These are phyloP conservation scores for Cordyceps tenuipes DNA, from an alignment of 2,329 filamentous ascomycete genomes.

Conservation along the genomic window DNA sequence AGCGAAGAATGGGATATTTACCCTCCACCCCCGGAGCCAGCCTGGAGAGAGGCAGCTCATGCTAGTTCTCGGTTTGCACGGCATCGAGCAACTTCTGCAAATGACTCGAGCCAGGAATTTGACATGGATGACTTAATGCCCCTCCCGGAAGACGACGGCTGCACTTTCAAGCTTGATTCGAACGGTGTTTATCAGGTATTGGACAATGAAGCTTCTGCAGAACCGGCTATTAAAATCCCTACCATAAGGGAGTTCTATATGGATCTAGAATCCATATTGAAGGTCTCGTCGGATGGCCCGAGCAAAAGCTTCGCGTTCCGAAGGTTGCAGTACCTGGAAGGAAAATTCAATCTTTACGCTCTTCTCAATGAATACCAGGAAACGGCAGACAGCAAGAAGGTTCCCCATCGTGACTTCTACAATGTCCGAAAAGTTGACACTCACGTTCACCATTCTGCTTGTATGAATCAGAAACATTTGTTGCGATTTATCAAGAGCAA, in stretches of 20 bases:
- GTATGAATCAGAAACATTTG: constrained; percentile 99
- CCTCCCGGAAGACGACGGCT: constrained; percentile 59
- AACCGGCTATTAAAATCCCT: constrained; percentile 74
- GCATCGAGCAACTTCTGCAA: constrained; percentile 72
- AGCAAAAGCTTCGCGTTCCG: constrained; percentile 97
- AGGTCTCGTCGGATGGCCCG: constrained; percentile 88
- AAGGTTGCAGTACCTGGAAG: constrained; percentile 88
- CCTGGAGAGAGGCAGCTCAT: constrained; percentile 51
- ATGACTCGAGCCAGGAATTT: constrained; percentile 90
- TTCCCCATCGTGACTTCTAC: constrained; percentile 97
- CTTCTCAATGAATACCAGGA: constrained; percentile 96
- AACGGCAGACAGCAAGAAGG: constrained; percentile 93
- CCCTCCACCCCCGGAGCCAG: constrained; percentile 82
- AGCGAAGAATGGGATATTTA: constrained; percentile 79
- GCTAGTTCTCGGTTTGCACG: constrained; percentile 28
- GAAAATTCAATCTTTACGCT: constrained; percentile 91
- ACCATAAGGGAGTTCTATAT: constrained; percentile 93
- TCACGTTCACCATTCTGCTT: constrained; percentile 97
- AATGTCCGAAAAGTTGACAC: constrained; percentile 98
- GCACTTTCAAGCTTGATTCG: constrained; percentile 71
- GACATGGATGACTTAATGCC: constrained; percentile 69
- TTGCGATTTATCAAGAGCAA: constrained; percentile 99
- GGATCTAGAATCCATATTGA: constrained; percentile 78
- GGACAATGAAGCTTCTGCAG: constrained; percentile 54
- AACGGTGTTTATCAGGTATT: constrained; percentile 91